A percentile compares a stretch with the other conserved stretches of the same genome.
phyloP scores from a whole-genome alignment of 2,329 filamentous ascomycete species.

The Aureobasidium pullulans region DNA sequence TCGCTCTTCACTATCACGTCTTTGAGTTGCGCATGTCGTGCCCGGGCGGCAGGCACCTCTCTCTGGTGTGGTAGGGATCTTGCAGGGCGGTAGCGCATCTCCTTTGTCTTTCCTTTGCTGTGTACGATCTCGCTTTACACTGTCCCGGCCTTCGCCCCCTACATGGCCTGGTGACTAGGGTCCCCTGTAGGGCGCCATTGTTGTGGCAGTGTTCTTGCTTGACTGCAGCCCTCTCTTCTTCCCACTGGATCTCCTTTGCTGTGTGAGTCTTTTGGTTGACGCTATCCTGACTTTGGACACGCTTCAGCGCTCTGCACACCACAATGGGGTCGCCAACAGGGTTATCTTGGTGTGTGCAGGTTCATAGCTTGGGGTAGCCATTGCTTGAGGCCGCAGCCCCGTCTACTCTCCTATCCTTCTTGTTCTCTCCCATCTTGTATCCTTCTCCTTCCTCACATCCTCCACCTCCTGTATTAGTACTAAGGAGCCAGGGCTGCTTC shows the following conservation, averaged over 20 bases:
- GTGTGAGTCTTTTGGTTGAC: background rate
- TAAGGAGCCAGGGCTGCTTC: conserved; percentile 1
- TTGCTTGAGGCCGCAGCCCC: background rate
- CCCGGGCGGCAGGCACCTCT: background rate
- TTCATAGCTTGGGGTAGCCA: background rate
- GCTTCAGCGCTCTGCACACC: conserved; percentile 2
- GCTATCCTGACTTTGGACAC: background rate
- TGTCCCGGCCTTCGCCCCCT: background rate
- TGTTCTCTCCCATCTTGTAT: background rate
- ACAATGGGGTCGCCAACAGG: background rate
- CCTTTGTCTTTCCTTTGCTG: conserved; percentile 1
- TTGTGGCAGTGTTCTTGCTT: background rate
- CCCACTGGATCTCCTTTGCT: background rate
- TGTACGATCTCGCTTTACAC: background rate
- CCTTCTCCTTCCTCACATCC: background rate
- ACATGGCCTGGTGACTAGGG: background rate
- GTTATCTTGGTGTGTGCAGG: background rate
- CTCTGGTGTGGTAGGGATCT: background rate
- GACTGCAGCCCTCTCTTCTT: background rate
- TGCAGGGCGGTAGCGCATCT: background rate
- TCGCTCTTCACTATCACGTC: background rate
- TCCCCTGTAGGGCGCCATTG: background rate
- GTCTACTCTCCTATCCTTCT: background rate
- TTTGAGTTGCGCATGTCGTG: background rate
- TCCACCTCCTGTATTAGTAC: background rate